phyloP scores from a whole-genome alignment of 2,329 filamentous ascomycete species.

The Paraphoma sp. region DNA sequence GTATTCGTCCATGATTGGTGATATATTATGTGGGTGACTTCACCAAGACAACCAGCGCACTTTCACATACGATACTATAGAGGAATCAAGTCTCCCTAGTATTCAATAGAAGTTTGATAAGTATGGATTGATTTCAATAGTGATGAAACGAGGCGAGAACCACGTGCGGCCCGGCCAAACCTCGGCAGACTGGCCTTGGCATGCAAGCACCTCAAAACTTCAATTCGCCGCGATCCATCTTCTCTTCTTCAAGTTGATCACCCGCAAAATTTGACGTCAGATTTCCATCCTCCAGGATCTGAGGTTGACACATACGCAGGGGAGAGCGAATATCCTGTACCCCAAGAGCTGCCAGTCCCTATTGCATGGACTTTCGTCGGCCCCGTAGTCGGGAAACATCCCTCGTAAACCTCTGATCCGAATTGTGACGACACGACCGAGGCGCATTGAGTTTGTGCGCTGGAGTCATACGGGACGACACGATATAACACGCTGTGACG shows the following conservation, averaged over 20 bases:
- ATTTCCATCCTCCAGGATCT: conserved; percentile 55
- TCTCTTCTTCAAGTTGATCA: conserved; percentile 44
- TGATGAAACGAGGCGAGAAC: no score
- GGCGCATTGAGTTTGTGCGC: no score
- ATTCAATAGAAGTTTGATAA: no score
- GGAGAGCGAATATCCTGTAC: conserved; percentile 54
- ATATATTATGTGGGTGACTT: no score
- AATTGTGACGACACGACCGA: conserved; percentile 6
- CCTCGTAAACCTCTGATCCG: conserved; percentile 10
- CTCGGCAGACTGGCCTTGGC: background rate
- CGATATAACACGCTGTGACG: no score
- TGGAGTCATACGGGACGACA: background rate
- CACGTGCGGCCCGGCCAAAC: no score
- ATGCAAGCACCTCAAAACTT: conserved; percentile 19
- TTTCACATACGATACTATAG: no score
- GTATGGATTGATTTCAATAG: no score
- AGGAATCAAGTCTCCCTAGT: no score
- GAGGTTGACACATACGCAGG: conserved; percentile 63
- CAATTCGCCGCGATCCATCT: conserved; percentile 22
- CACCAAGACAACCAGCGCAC: no score
- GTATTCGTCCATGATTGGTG: no score
- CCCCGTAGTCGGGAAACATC: conserved; percentile 48
- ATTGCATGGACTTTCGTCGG: conserved; percentile 36
- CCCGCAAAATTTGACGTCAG: conserved; percentile 65
- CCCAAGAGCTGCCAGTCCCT: conserved; percentile 45